Evolutionary conservation across 2,329 filamentous ascomycete genomes (phyloP), one percentile per base, ranked within the genome.

Genomic region (Sphaceloma murrayae): DNA sequence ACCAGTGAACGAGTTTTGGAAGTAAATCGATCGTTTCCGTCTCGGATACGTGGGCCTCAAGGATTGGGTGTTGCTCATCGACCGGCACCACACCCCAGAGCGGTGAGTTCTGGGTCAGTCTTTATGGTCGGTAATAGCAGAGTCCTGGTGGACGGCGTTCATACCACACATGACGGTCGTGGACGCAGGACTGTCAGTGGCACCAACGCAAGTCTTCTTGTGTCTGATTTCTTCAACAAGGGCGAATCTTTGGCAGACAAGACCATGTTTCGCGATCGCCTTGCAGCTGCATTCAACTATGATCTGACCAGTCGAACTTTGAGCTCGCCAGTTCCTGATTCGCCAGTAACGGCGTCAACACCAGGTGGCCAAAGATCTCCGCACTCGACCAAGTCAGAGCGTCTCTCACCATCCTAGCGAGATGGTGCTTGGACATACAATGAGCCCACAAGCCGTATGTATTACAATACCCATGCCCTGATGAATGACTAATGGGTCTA

Each of bases 281-380:
- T 98, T 45, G 87, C 88, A 6, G 67, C 80, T 11, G 91, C 91
- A 2, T 69, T 96, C 42, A 75, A 84, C n/a, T 72, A 96, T 48
- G 79, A 94, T 57, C 78, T 77, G 34, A 69, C 75, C 21, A 69
- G 73, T 18, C 76, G 77, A 49, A 67, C 94, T 10, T 68, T 94
- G 21, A 71, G 29, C 4, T 36, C 40, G 19, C 29, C 30, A 13
- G 4, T 7, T 13, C 24, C 34, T 26, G 21, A 10, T 18, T 19
- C 11, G 7, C 16, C 27, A 16, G n/a, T n/a, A n/a, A n/a, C n/a
- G n/a, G n/a, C n/a, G n/a, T n/a, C n/a, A n/a, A n/a, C n/a, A n/a
- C n/a, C n/a, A n/a, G n/a, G n/a, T n/a, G n/a, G n/a, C n/a, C n/a
- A 21, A 30, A 2, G 31, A 5, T 27, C 18, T 46, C 24, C 22